Base-by-base conservation (phyloP, 2,329 filamentous ascomycete species). In the Aspergillus novoparasiticus region DNA sequence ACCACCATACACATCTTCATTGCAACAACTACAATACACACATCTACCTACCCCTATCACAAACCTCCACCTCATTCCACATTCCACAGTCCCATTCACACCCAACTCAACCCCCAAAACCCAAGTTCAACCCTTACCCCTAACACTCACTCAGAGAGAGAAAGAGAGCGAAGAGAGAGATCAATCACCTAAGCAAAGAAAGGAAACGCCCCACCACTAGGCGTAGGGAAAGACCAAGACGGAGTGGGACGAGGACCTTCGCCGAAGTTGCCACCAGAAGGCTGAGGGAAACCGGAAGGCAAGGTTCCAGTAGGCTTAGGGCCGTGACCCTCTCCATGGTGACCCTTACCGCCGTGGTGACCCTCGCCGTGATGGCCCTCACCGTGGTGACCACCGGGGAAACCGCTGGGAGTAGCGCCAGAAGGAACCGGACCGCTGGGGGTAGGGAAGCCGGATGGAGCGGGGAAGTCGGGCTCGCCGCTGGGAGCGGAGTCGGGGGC, bases 131-230 rank as follows among this genome's bases (percentile, higher is more conserved):
- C 30, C 28, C 14, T 6, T 32, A 43, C 45, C 26, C 6, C 3
- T 12, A 19, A 8, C 43, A 16, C 34, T 14, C 48, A n/a, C 32
- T 34, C 32, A 12, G 32, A 34, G 32, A 34, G 32, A 12, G 4
- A 26, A 41, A 45, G n/a, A 21, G n/a, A 43, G 26, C 26, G 26
- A 28, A 28, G 26, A 8, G 6, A 28, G 26, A 28, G 6, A 28
- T 28, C 26, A n/a, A 11, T 30, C 45, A 55, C 19, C 34, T 34
- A 55, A 43, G 48, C 50, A 43, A 23, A 50, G 50, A 60, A 60
- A 19, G 48, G 26, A 36, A 36, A 34, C 9, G n/a, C 58, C 11
- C 36, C 45, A 14, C 32, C 21, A 12, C 9, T 60, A 39, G 58
- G 58, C 3, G 36, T 26, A 48, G 58, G 23, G 48, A 43, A 12